These are phyloP conservation scores for Phytophthora tentaculata DNA, from an alignment of 352 stramenopile genomes.

Conservation along the genomic window DNA sequence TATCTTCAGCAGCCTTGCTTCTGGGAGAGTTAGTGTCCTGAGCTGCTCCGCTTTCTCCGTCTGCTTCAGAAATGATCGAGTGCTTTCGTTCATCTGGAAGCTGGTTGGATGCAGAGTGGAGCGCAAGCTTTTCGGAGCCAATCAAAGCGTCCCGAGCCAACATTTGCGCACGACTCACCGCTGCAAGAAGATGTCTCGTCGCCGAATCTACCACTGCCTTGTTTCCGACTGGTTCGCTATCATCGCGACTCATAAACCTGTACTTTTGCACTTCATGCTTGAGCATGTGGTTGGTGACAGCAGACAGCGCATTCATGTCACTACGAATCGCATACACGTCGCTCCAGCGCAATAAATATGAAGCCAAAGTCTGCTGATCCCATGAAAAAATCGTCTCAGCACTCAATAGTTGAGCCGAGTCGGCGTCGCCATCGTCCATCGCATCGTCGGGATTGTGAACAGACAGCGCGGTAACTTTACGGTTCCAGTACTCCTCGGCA, in stretches of 20 bases:
- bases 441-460: slow-evolving; percentile 19
- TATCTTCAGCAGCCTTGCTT: slow-evolving; percentile 1
- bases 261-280: slow-evolving; percentile 39
- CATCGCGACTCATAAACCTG: neutral
- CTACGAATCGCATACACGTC: slow-evolving; percentile 48
- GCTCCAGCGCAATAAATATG: slow-evolving; percentile 56
- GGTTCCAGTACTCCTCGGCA: slow-evolving; percentile 52
- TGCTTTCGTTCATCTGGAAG: slow-evolving; percentile 35
- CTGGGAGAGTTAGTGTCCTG: neutral
- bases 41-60: neutral
- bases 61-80: neutral
- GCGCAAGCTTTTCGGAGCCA: slow-evolving; percentile 44
- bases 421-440: slow-evolving; percentile 9
- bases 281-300: slow-evolving; percentile 46
- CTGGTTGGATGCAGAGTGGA: slow-evolving; percentile 53
- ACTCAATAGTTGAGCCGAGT: slow-evolving; percentile 16
- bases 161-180: slow-evolving; percentile 37
- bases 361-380: slow-evolving; percentile 32
- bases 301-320: slow-evolving; percentile 41
- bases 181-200: slow-evolving; percentile 34
- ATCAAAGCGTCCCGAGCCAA: slow-evolving; percentile 39
- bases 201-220: slow-evolving; percentile 13
- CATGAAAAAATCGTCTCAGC: slow-evolving; percentile 42
- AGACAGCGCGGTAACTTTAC: slow-evolving; percentile 38
- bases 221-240: neutral